Evolutionary conservation across 148 eudicot species (phyloP), one percentile per base, ranked within the genome.

Genomic region (Dianthus caryophyllus): DNA sequence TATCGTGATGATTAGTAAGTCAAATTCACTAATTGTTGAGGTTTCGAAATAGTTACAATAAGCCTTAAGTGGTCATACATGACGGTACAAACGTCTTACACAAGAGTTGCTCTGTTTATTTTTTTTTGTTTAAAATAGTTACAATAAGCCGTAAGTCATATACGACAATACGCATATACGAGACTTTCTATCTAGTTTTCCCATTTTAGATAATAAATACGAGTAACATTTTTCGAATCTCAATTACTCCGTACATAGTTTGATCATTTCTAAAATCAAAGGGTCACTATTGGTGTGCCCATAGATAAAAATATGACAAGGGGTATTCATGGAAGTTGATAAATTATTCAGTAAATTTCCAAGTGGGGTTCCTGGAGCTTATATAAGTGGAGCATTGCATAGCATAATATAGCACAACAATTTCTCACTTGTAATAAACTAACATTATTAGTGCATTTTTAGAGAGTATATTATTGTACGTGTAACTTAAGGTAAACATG

Each of bases 221-320:
- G 12, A 3, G 9, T 21, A 20, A 52, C 9, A 13, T 6, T 15
- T 22, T 27, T 52, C 27, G 27, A 52, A 4, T 52, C 56, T 52
- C 27, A 21, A 52, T 8, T 6, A 54, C 0, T 17, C n/a, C n/a
- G n/a, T n/a, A n/a, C n/a, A n/a, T 49, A 49, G 13, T 24, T 54
- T 54, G 26, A 4, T 25, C 26, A 8, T 52, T 52, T 22, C 27
- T 20, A 52, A 14, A 52, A 52, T 20, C 12, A 6, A 30, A 14
- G 20, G 39, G 62, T 58, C 62, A 58, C 5, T 58, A 30, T 58
- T 30, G 38, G 38, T 58, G 43, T 58, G 62, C 62, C 41, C 27
- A 26, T 2, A 5, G 15, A 29, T 56, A 12, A 56, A 58, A 29
- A 17, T 58, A 58, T 16, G 8, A 31, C 62, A 30, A 58, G 62